These are phyloP conservation scores for Gossypium mustelinum DNA, from an alignment of 345 rosid genomes.

Conservation along the genomic window DNA sequence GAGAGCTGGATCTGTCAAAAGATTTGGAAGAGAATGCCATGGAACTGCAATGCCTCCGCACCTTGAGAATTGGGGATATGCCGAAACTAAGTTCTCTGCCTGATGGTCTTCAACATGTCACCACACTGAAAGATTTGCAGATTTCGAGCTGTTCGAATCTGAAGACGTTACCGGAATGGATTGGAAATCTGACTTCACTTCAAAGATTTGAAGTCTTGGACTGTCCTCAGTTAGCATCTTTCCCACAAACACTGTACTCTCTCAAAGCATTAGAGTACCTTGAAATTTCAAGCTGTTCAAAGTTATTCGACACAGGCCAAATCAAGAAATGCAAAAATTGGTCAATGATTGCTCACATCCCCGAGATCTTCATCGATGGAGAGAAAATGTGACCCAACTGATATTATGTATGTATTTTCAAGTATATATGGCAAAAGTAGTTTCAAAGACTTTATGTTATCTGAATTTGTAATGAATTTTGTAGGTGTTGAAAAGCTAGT, in stretches of 20 bases:
- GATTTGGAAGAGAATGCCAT: not conserved
- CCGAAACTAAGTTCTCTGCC: not conserved
- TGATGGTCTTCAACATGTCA: slow-evolving; percentile 13
- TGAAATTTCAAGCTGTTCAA: slow-evolving; percentile 4
- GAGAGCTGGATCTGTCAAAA: slow-evolving; percentile 15
- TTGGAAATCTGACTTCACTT: slow-evolving; percentile 3
- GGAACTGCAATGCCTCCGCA: not conserved
- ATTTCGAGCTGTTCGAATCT: slow-evolving; percentile 3
- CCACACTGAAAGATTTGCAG: not conserved
- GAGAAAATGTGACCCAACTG: slow-evolving; percentile 6
- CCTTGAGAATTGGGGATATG: not conserved
- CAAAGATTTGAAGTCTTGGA: slow-evolving; percentile 11
- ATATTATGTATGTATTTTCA: not conserved
- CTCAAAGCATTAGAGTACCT: slow-evolving; percentile 11
- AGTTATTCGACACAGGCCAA: not conserved
- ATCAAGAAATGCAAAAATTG: slow-evolving; percentile 7
- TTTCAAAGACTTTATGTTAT: too few relatives aligned
- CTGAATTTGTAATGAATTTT: too few relatives aligned
- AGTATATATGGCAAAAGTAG: not conserved
- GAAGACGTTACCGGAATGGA: slow-evolving; percentile 9
- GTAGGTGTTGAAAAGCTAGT: too few relatives aligned
- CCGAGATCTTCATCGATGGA: slow-evolving; percentile 8
- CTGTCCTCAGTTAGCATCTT: slow-evolving; percentile 8
- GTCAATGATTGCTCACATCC: slow-evolving; percentile 7
- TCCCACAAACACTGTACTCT: not conserved